Percentiles rank a stretch among this genome's conserved stretches.
Conservation (phyloP, 1,139 yeast species). For the Blastobotrys niveus region DNA sequence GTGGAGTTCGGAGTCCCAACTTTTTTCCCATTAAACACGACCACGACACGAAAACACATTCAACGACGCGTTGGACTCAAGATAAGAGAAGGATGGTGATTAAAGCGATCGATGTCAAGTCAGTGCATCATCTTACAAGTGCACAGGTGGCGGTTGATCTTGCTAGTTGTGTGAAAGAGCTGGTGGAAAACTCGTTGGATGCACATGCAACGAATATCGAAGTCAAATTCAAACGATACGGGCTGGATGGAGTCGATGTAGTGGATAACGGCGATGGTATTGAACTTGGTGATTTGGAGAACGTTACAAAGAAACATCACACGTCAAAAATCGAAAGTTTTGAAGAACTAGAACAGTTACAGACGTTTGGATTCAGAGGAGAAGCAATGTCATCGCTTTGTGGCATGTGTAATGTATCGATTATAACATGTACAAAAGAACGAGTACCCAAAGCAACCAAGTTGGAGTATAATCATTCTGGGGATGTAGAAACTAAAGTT, state of each 20-base stretch:
- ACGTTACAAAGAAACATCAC: slow-evolving; percentile 63
- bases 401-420: slow-evolving; percentile 39
- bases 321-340: slow-evolving; percentile 67
- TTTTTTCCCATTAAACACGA: neutral
- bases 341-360: slow-evolving; percentile 47
- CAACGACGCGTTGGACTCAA: neutral
- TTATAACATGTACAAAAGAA: slow-evolving; percentile 50
- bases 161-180: slow-evolving; percentile 71
- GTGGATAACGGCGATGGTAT: slow-evolving; percentile 80
- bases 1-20: neutral
- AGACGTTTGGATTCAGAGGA: slow-evolving; percentile 40
- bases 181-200: slow-evolving; percentile 81
- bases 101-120: slow-evolving; percentile 39
- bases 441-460: slow-evolving; percentile 53
- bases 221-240: slow-evolving; percentile 60
- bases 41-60: neutral
- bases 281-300: slow-evolving; percentile 48
- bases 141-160: slow-evolving; percentile 89
- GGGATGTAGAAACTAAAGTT: slow-evolving; percentile 40
- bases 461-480: slow-evolving; percentile 50
- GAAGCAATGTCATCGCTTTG: slow-evolving; percentile 35
- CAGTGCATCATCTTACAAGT: slow-evolving; percentile 73
- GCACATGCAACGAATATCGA: slow-evolving; percentile 67
- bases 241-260: slow-evolving; percentile 67
- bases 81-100: slow-evolving; percentile 24